Evolutionary conservation across 2,329 filamentous ascomycete genomes (phyloP).

Genomic region (Exophiala sp.): DNA sequence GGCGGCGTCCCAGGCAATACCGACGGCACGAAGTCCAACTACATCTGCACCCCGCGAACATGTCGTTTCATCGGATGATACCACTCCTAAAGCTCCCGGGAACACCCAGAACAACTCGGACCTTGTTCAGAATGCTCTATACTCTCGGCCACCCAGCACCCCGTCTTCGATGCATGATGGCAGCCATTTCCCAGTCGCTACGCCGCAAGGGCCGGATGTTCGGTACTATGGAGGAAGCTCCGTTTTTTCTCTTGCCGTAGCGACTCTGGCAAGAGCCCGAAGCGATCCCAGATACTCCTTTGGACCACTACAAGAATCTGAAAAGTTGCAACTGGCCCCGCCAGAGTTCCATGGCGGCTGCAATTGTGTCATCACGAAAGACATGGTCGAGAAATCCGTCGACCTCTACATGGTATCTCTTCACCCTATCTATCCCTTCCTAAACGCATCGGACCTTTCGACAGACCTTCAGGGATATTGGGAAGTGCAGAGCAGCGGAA

Average conservation of each 20-base stretch:
- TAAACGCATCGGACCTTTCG: not conserved
- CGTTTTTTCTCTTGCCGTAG: slow-evolving; percentile 6
- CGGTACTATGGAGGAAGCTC: slow-evolving; percentile 5
- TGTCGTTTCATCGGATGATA: too few relatives aligned
- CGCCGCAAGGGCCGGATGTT: not conserved
- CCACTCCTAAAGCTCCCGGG: too few relatives aligned
- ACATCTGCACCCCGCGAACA: too few relatives aligned
- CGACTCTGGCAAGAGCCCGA: not conserved
- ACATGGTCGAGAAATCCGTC: slow-evolving; percentile 10
- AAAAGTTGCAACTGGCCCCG: not conserved
- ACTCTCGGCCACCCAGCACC: not conserved
- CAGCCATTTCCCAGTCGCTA: slow-evolving; percentile 3
- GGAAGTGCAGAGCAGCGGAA: not conserved
- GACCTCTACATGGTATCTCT: slow-evolving; percentile 13
- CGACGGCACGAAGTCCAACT: too few relatives aligned
- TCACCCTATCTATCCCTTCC: not conserved
- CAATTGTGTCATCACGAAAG: slow-evolving; percentile 7
- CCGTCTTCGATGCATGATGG: not conserved
- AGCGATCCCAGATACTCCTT: not conserved
- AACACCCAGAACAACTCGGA: too few relatives aligned
- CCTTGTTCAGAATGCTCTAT: too few relatives aligned
- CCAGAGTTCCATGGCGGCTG: slow-evolving; percentile 5
- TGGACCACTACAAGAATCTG: not conserved
- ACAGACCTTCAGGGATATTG: not conserved
- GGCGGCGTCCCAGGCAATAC: not conserved